Conservation (phyloP, 73 alveolate genomes). For the Paramecium caudatum region DNA sequence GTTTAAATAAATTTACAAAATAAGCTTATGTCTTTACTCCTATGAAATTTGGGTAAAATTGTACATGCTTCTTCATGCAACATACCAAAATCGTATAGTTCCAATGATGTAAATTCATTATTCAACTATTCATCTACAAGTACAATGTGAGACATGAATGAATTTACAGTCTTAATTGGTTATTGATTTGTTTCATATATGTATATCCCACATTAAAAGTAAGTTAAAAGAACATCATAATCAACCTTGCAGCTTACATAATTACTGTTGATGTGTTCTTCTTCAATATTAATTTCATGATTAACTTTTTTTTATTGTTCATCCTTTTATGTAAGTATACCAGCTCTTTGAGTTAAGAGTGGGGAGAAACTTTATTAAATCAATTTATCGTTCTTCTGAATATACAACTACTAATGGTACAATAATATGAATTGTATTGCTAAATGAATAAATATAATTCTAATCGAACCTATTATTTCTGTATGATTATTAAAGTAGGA, state of each 20-base stretch:
- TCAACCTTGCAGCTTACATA: no score
- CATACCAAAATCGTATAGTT: not conserved
- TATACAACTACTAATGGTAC: not conserved
- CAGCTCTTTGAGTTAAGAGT: not conserved
- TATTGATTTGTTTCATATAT: not conserved
- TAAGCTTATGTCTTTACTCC: conserved; percentile 19
- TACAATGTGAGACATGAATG: conserved; percentile 37
- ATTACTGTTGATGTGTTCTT: no score
- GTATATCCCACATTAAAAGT: conserved; percentile 10
- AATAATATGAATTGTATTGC: not conserved
- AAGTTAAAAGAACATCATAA: not conserved
- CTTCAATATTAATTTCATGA: no score
- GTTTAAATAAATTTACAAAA: conserved; percentile 8
- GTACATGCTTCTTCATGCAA: not conserved
- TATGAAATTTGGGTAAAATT: not conserved
- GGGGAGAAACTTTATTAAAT: not conserved
- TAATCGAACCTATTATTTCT: not conserved
- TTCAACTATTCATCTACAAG: not conserved
- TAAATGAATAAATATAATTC: not conserved
- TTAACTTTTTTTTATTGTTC: no score
- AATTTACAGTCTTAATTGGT: conserved; percentile 29
- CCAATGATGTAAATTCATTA: not conserved
- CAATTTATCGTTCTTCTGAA: not conserved
- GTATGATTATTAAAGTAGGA: not conserved
- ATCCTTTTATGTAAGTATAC: no score